Conservation (phyloP, 176 grass and related monocot species). For the Avena sativa region DNA sequence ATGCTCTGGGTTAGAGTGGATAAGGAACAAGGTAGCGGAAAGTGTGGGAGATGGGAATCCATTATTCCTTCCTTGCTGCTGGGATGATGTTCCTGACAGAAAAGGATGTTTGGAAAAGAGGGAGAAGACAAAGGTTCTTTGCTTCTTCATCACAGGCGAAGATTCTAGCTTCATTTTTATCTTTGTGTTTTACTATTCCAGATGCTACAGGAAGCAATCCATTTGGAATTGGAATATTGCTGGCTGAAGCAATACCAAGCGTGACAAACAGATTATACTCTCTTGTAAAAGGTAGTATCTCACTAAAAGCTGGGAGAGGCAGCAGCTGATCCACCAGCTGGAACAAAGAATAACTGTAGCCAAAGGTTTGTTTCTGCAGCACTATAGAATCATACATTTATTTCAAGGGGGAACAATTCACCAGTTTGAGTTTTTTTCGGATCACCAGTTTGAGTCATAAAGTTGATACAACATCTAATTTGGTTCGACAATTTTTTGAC, state of each 20-base stretch:
- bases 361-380: not conserved
- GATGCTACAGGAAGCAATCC: not conserved
- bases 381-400: not conserved
- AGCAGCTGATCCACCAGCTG: not conserved
- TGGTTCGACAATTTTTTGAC: not conserved
- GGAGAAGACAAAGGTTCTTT: not conserved
- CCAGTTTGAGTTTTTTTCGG: not conserved
- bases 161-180: conserved; percentile 21
- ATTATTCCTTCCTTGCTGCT: conserved; percentile 53
- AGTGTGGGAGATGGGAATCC: conserved; percentile 34
- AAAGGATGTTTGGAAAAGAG: not conserved
- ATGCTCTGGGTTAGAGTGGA: conserved; percentile 24
- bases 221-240: not conserved
- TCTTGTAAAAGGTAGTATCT: not conserved
- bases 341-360: not conserved
- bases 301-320: not conserved
- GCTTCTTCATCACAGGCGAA: conserved; percentile 22
- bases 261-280: not conserved
- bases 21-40: not conserved
- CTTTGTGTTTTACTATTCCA: conserved; percentile 18
- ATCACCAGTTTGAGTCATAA: not conserved
- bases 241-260: conserved; percentile 7
- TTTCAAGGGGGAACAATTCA: not conserved
- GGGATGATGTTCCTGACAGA: conserved; percentile 24
- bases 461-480: not conserved